Conservation (phyloP, 1,284 basidiomycete species). For the Kwoniella shivajii region DNA sequence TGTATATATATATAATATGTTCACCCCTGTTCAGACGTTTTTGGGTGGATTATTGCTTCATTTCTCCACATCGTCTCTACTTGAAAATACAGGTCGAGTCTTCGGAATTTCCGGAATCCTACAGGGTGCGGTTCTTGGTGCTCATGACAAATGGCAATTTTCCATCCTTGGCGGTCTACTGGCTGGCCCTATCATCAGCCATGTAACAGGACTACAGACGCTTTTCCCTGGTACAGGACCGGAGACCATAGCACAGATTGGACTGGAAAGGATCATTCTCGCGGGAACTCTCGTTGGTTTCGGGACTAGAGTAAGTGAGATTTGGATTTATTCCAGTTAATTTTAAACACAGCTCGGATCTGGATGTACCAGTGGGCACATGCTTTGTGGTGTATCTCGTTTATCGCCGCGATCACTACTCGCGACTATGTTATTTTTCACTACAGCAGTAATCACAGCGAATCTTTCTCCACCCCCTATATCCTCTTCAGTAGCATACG, state of each 20-base stretch:
- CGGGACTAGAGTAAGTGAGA: constrained; percentile 63
- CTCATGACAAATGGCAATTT: constrained; percentile 53
- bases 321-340: background rate
- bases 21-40: constrained; percentile 63
- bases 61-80: constrained; percentile 61
- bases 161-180: constrained; percentile 43
- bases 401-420: constrained; percentile 61
- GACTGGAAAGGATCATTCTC: constrained; percentile 50
- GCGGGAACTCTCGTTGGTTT: constrained; percentile 67
- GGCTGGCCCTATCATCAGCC: constrained; percentile 32
- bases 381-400: constrained; percentile 67
- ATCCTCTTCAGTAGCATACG: constrained; percentile 58
- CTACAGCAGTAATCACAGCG: constrained; percentile 57
- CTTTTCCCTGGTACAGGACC: constrained; percentile 59
- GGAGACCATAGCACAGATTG: constrained; percentile 47
- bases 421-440: constrained; percentile 63
- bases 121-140: constrained; percentile 60
- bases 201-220: constrained; percentile 31
- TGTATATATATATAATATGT: constrained; percentile 12
- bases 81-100: constrained; percentile 63
- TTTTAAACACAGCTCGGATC: constrained; percentile 6
- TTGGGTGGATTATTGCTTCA: constrained; percentile 65
- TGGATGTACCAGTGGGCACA: constrained; percentile 59
- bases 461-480: constrained; percentile 56
- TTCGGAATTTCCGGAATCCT: constrained; percentile 69